Conservation (phyloP, 257 asterid genomes). For the Asclepias syriaca region DNA sequence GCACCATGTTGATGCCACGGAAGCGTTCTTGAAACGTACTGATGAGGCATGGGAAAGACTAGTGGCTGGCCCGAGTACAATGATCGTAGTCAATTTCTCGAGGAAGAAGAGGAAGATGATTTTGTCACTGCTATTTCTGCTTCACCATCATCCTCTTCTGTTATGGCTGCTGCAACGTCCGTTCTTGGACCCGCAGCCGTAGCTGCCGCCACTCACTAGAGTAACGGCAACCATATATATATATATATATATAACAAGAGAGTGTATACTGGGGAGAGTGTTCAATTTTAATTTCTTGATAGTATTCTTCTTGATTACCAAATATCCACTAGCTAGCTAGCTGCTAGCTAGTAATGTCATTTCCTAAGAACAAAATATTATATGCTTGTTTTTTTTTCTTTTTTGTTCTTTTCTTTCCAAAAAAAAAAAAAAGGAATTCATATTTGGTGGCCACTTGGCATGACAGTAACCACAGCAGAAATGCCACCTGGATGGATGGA, state of each 20-base stretch:
- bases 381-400: background rate
- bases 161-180: constrained; percentile 13
- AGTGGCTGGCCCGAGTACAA: constrained; percentile 48
- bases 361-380: background rate
- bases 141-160: constrained; percentile 27
- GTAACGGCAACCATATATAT: background rate
- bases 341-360: background rate
- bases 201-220: constrained; percentile 42
- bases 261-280: background rate
- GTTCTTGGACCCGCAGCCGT: constrained; percentile 23
- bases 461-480: background rate
- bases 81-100: constrained; percentile 43
- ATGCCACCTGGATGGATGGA: constrained; percentile 31
- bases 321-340: background rate
- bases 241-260: background rate
- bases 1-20: constrained; percentile 66
- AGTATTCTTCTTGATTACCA: background rate
- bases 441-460: constrained; percentile 23
- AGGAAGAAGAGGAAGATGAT: constrained; percentile 18
- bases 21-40: constrained; percentile 51
- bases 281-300: background rate
- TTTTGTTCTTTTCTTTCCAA: background rate
- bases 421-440: background rate
- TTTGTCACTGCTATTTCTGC: constrained; percentile 21
- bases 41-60: constrained; percentile 55